Evolutionary conservation across 495 filamentous ascomycete species (phyloP).

Genomic region (Antarctomyces pellizariae): DNA sequence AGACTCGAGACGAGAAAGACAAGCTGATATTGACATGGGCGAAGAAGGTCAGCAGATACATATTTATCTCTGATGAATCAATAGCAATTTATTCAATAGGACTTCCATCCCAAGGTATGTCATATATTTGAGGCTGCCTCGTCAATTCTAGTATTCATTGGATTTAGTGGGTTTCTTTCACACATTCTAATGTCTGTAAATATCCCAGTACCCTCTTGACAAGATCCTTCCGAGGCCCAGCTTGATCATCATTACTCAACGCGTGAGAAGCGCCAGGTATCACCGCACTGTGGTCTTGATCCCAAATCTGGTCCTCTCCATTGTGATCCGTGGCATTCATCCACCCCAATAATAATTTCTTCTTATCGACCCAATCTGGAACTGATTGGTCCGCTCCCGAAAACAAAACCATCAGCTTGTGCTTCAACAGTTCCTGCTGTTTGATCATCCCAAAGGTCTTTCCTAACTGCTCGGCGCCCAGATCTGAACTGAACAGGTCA

Average conservation of each 20-base stretch:
- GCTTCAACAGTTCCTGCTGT: no score
- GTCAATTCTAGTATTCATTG: no score
- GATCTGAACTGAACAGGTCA: slow-evolving; percentile 72
- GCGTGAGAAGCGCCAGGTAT: slow-evolving; percentile 41
- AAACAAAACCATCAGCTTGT: slow-evolving; percentile 38
- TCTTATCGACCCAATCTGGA: slow-evolving; percentile 36
- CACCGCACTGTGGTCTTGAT: slow-evolving; percentile 28
- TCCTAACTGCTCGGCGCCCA: slow-evolving; percentile 28
- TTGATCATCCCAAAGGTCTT: slow-evolving; percentile 42
- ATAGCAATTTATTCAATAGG: no score
- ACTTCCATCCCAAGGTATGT: no score
- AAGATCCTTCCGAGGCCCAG: slow-evolving; percentile 24
- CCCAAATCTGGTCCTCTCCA: slow-evolving; percentile 22
- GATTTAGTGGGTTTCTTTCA: no score
- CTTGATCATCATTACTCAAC: slow-evolving; percentile 20
- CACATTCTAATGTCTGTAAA: no score
- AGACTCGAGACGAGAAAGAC: no score
- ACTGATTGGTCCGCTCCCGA: slow-evolving; percentile 54
- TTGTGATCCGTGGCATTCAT: slow-evolving; percentile 18
- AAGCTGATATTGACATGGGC: no score
- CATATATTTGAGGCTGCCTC: no score
- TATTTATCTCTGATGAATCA: no score
- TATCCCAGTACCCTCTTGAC: slow-evolving; percentile 28
- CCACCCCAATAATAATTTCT: slow-evolving; percentile 40
- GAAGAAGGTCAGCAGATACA: no score